These are phyloP conservation scores for Rubus idaeus DNA, from an alignment of 306 rosid species.

Conservation along the genomic window DNA sequence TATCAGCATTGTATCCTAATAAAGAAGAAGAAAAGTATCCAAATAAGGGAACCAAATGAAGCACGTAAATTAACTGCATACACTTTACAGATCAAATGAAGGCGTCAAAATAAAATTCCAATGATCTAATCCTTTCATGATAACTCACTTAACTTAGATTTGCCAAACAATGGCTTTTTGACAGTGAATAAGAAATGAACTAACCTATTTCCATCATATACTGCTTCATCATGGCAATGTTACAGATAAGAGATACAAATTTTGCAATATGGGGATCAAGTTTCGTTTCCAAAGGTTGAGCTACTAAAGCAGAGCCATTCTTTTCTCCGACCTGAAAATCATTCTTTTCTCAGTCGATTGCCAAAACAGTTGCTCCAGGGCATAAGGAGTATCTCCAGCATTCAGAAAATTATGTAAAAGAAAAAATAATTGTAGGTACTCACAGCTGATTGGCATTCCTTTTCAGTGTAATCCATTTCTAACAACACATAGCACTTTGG, in stretches of 20 bases:
- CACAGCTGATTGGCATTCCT: constrained; percentile 53
- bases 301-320: constrained; percentile 35
- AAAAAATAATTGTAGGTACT: constrained; percentile 41
- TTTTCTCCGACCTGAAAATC: constrained; percentile 54
- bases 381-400: constrained; percentile 4
- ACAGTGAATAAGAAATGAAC: constrained; percentile 26
- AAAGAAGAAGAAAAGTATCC: constrained; percentile 20
- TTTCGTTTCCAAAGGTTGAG: constrained; percentile 62
- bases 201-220: constrained; percentile 99
- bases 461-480: constrained; percentile 83
- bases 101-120: not conserved
- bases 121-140: constrained; percentile 7
- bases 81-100: not conserved
- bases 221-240: constrained; percentile 92
- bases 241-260: constrained; percentile 87
- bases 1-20: constrained; percentile 90
- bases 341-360: not conserved
- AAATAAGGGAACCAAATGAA: constrained; percentile 6
- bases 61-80: not conserved
- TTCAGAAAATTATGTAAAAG: constrained; percentile 14
- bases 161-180: constrained; percentile 5
- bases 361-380: not conserved
- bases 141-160: constrained; percentile 17
- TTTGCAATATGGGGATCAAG: constrained; percentile 76
- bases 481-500: constrained; percentile 75